Evolutionary conservation across 2,329 filamentous ascomycete species (phyloP), one percentile per base, ranked within the genome.

Genomic region (Fusarium cicatricum): DNA sequence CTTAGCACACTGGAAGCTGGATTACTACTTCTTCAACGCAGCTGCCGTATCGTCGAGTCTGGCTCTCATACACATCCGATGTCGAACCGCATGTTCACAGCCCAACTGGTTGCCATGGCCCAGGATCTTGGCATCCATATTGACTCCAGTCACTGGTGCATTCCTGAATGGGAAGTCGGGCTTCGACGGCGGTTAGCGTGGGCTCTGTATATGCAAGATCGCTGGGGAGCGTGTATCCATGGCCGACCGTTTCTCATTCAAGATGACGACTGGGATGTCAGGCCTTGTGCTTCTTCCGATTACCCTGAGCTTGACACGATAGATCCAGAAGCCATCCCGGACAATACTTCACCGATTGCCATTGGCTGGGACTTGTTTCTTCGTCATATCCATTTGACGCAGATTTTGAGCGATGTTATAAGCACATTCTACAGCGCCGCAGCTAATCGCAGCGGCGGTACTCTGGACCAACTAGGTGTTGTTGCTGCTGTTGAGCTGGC

Each of bases 141-240:
- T 2, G 85, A 89, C 66, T 86, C 85, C 58, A 81, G 82, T 0
- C 71, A 76, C 16, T 90, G 87, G 87, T 79, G 81, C 11, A 82
- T 89, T 36, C 85, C 86, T 2, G 72, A 75, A 0, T 88, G 85
- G 85, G 87, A 89, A 64, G 80, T 84, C 48, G 83, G 85, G 0
- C 73, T 89, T 15, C 76, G 87, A 12, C 83, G 84, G 64, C 75
- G 87, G 12, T 72, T 89, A 1, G 85, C 83, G 0, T 90, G 87
- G 86, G 85, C 82, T 2, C 71, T 88, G 0, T 89, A 82, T 58
- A 85, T 87, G 78, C 86, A 89, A 66, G 86, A 89, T 59, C 85
- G 83, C 64, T 87, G 82, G 85, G 80, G 82, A 3, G 79, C 82
- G 3, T 75, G 85, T 32, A 80, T 84, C 23, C 81, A 85, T 60